Percentiles rank a stretch among this genome's conserved stretches.
Evolutionary conservation across 2,329 filamentous ascomycete species (phyloP).

Genomic region (Massarina eburnea): DNA sequence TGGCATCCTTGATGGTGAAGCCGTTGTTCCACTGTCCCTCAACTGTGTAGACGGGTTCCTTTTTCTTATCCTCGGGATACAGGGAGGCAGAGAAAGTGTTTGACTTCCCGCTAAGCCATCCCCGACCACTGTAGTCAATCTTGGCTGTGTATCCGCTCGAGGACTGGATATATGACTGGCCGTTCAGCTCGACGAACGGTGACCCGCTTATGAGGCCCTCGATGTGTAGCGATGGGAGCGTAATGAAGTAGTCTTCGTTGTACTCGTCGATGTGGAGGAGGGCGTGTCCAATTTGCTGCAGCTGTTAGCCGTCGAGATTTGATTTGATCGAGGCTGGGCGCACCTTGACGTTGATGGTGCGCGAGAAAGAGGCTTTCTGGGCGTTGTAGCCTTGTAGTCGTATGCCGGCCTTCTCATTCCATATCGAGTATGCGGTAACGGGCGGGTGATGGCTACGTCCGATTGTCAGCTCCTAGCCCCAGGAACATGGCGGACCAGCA

Average conservation of each 20-base stretch:
- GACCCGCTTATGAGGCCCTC: conserved; percentile 85
- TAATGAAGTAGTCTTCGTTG: conserved; percentile 82
- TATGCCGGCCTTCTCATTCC: conserved; percentile 81
- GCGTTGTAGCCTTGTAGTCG: conserved; percentile 82
- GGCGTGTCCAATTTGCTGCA: conserved; percentile 80
- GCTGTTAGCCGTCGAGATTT: conserved; percentile 5
- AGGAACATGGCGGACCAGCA: neutral
- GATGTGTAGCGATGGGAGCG: conserved; percentile 86
- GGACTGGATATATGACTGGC: conserved; percentile 80
- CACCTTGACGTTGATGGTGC: conserved; percentile 85
- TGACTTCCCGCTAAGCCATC: conserved; percentile 95
- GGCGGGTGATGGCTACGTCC: conserved; percentile 77
- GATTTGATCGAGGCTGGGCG: neutral
- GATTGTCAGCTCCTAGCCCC: conserved; percentile 4
- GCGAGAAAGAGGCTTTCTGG: conserved; percentile 92
- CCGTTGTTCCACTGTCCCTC: conserved; percentile 88
- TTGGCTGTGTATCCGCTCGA: conserved; percentile 84
- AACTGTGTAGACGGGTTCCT: conserved; percentile 75
- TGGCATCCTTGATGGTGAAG: conserved; percentile 75
- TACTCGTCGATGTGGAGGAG: conserved; percentile 70
- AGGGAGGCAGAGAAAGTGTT: conserved; percentile 81
- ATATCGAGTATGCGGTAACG: conserved; percentile 90
- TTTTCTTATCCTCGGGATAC: conserved; percentile 69
- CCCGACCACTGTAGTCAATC: conserved; percentile 90
- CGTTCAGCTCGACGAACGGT: conserved; percentile 90